These are phyloP conservation scores for Chaetomium sp. DNA, from an alignment of 2,329 filamentous ascomycete species.

Conservation along the genomic window DNA sequence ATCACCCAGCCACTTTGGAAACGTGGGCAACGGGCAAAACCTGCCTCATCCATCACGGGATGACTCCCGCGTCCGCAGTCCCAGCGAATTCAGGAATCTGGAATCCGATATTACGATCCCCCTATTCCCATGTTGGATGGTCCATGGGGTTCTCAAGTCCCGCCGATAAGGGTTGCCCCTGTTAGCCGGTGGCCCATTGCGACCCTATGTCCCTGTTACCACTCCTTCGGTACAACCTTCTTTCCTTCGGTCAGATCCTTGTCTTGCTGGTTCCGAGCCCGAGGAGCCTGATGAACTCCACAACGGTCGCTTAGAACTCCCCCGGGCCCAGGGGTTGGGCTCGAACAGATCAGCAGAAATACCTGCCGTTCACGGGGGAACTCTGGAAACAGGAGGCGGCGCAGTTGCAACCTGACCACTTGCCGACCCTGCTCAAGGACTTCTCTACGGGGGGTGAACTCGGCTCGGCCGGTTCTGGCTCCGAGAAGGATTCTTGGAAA, in stretches of 20 bases:
- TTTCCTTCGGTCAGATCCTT: neutral
- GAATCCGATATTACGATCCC: constrained; percentile 11
- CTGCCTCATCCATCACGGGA: neutral
- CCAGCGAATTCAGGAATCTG: neutral
- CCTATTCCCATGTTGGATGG: neutral
- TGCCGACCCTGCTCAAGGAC: neutral
- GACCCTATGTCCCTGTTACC: neutral
- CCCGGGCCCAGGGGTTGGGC: neutral
- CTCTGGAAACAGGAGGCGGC: neutral
- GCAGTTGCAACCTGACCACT: neutral
- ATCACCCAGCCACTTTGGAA: neutral
- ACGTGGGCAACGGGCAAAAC: neutral
- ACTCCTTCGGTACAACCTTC: constrained; percentile 2
- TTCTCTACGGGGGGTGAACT: neutral
- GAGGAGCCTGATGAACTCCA: neutral
- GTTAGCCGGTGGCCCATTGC: neutral
- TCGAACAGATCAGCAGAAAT: neutral
- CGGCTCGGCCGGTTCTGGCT: neutral
- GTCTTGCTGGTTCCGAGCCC: neutral
- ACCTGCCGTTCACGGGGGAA: neutral
- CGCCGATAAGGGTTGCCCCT: neutral
- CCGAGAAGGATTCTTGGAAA: neutral
- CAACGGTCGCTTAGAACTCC: neutral
- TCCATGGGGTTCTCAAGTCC: neutral
- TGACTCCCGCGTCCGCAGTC: neutral